These are phyloP conservation scores for Chlorophyllum brunneum DNA, from an alignment of 768 basidiomycete genomes.

Conservation along the genomic window DNA sequence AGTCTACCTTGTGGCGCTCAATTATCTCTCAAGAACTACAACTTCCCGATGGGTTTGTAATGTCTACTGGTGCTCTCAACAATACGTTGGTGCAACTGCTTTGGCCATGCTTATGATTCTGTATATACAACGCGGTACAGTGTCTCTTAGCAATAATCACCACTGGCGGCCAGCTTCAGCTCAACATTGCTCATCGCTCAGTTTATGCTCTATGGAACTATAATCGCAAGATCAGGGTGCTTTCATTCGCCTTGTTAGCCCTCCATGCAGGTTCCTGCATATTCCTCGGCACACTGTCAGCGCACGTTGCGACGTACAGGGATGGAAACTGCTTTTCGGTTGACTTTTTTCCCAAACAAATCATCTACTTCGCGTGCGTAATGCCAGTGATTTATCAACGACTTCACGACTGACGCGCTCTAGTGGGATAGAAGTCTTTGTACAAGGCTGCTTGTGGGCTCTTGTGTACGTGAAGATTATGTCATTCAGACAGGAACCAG, in stretches of 20 bases:
- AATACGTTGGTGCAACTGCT: neutral
- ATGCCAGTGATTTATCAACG: neutral
- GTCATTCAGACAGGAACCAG: neutral
- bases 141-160: too few species aligned
- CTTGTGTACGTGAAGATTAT: neutral
- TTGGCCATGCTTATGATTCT: neutral
- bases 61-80: slow-evolving; percentile 1
- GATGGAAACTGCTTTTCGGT: neutral
- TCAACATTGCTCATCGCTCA: neutral
- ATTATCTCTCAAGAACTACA: neutral
- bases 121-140: neutral
- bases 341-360: neutral
- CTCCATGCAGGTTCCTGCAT: neutral
- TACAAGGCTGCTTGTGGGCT: neutral
- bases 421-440: neutral
- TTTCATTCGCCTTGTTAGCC: neutral
- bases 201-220: slow-evolving; percentile 1
- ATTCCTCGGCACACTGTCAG: neutral
- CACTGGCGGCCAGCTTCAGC: neutral
- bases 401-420: neutral
- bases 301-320: neutral
- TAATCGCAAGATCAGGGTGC: neutral
- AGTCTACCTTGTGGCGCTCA: neutral
- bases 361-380: neutral
- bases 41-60: neutral